phyloP scores from a whole-genome alignment of 805 yeast genomes.

The Metschnikowia bowlesiae region DNA sequence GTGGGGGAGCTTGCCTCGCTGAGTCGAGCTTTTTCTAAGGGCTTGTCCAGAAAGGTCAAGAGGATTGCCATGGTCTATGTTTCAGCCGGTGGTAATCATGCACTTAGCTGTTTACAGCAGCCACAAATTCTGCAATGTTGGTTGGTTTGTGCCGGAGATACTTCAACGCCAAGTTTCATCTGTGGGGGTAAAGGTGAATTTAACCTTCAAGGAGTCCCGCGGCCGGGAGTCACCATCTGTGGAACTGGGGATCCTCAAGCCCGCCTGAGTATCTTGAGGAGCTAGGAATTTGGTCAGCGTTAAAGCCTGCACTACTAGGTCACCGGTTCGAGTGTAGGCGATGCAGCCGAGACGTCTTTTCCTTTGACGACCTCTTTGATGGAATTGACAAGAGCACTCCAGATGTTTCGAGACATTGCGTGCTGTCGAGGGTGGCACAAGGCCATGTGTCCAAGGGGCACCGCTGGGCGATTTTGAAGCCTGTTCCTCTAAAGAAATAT shows the following conservation, averaged over 20 bases:
- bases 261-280: background rate
- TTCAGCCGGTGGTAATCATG: constrained; percentile 6
- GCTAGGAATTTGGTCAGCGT: background rate
- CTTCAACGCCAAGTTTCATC: constrained; percentile 19
- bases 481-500: background rate
- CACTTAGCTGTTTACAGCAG: constrained; percentile 11
- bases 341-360: background rate
- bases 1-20: background rate
- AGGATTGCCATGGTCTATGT: constrained; percentile 6
- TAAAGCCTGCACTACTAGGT: background rate
- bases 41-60: constrained; percentile 11
- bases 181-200: constrained; percentile 10
- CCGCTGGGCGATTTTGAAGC: background rate
- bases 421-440: background rate
- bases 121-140: constrained; percentile 13
- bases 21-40: constrained; percentile 9
- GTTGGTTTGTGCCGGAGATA: constrained; percentile 12
- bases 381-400: background rate
- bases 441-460: background rate
- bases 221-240: background rate
- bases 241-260: background rate
- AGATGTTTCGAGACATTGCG: background rate
- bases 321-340: background rate
- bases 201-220: constrained; percentile 11
- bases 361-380: background rate